phyloP scores from a whole-genome alignment of 495 filamentous ascomycete genomes.

The Clohesyomyces aquaticus region DNA sequence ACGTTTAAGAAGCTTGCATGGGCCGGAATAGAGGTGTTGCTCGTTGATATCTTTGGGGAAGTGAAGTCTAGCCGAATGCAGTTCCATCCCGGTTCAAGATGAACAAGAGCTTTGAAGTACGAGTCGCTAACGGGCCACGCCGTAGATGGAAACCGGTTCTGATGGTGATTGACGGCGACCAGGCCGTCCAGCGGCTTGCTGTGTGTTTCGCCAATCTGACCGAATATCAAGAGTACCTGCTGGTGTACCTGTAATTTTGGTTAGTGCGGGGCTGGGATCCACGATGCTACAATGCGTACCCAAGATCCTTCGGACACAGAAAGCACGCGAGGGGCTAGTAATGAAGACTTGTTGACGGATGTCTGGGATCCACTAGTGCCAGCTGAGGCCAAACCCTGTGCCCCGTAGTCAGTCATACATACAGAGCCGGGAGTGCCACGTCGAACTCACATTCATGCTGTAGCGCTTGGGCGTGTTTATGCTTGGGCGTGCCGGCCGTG shows the following conservation, averaged over 20 bases:
- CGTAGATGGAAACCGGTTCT: constrained; percentile 79
- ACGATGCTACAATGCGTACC: constrained; percentile 54
- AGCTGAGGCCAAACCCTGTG: constrained; percentile 48
- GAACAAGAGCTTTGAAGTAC: constrained; percentile 85
- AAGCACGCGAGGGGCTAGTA: constrained; percentile 74
- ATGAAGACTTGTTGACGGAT: constrained; percentile 62
- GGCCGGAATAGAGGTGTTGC: constrained; percentile 66
- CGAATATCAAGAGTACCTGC: constrained; percentile 80
- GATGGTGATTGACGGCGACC: constrained; percentile 76
- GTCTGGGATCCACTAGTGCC: constrained; percentile 19
- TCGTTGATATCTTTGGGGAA: constrained; percentile 75
- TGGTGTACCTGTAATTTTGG: constrained; percentile 73
- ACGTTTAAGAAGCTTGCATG: constrained; percentile 79
- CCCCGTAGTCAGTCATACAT: constrained; percentile 46
- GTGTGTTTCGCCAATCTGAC: constrained; percentile 73
- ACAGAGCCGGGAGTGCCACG: constrained; percentile 32
- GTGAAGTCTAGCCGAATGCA: constrained; percentile 81
- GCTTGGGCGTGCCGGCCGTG: constrained; percentile 39
- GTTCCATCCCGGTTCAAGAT: constrained; percentile 87
- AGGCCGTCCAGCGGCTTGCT: constrained; percentile 76
- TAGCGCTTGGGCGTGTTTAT: constrained; percentile 47
- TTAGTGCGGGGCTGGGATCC: background rate
- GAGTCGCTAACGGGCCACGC: constrained; percentile 84
- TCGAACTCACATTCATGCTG: constrained; percentile 45
- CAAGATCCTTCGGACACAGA: constrained; percentile 80